Evolutionary conservation across 441 rosid species (phyloP), one percentile per base, ranked within the genome.

Genomic region (Pelargonium citronellum): DNA sequence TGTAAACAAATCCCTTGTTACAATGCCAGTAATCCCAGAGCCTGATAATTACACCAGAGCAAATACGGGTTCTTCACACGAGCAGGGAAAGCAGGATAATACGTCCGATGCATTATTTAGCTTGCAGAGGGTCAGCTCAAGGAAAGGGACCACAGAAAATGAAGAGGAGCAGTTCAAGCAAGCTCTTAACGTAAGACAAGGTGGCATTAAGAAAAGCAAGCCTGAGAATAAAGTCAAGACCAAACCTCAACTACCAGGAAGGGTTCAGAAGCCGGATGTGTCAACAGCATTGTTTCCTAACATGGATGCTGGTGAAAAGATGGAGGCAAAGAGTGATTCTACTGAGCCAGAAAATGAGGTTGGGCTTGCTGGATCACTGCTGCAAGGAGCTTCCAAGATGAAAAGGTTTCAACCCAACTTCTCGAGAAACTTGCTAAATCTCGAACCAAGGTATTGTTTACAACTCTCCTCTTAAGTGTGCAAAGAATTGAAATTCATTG

Each of bases 111-210:
- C 87, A 80, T 73, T 83, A 44, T 74, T 75, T 67, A 84, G 72
- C 82, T 76, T 87, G 72, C 91, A 87, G 34, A 91, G 82, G 82
- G 74, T 83, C 62, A 80, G 83, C 71, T 57, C 73, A 46, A 78
- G 89, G 75, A 95, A 79, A 77, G 82, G 76, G 62, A 79, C 88
- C 63, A 78, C 88, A 9, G 96, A 87, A 61, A 80, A 78, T 4
- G 94, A 91, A 24, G 99, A 95, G 53, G 96, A 90, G 69, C 94
- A 85, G 67, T 85, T 86, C 62, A 87, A 84, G 82, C 91, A 90
- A 71, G 89, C 89, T 55, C 87, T 91, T 67, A 87, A 87, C 71
- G 75, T 86, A 77, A 89, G 96, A 71, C 94, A 91, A 79, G 94
- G 91, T 9, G 94, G 92, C 51, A 82, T 85, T 16, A 83, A 83